These are phyloP conservation scores for Pleomassaria siparia DNA, from an alignment of 2,329 filamentous ascomycete genomes.

Conservation along the genomic window DNA sequence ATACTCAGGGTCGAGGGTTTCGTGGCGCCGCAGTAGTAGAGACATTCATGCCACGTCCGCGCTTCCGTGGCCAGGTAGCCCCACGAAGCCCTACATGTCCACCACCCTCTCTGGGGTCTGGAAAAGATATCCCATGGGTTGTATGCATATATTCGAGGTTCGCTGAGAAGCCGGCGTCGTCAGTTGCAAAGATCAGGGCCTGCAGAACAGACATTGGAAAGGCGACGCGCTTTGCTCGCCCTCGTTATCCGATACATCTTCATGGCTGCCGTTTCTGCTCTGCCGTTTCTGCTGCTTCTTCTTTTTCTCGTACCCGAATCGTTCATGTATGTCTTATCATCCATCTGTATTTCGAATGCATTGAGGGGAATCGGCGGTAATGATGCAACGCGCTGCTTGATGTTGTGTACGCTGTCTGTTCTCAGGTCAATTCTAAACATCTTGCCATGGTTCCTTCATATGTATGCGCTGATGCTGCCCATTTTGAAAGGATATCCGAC, in stretches of 20 bases:
- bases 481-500: constrained; percentile 12
- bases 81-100: constrained; percentile 31
- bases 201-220: constrained; percentile 33
- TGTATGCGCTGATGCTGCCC: constrained; percentile 23
- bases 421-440: constrained; percentile 12
- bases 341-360: constrained; percentile 5
- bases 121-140: constrained; percentile 27
- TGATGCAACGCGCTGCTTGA: constrained; percentile 11
- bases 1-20: constrained; percentile 25
- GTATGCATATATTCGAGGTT: constrained; percentile 31
- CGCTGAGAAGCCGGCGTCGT: constrained; percentile 15
- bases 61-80: constrained; percentile 34
- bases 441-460: constrained; percentile 32
- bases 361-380: constrained; percentile 7
- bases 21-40: constrained; percentile 38
- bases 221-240: background rate
- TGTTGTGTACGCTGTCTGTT: constrained; percentile 13
- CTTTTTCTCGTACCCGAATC: background rate
- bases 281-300: constrained; percentile 3
- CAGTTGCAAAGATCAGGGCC: constrained; percentile 13
- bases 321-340: background rate
- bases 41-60: constrained; percentile 33
- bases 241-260: background rate
- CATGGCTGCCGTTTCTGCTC: background rate
- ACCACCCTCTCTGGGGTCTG: constrained; percentile 21